Evolutionary conservation across 192 early-diverging fungal genomes (phyloP), one percentile per base, ranked within the genome.

Genomic region (Coemansia sp.): DNA sequence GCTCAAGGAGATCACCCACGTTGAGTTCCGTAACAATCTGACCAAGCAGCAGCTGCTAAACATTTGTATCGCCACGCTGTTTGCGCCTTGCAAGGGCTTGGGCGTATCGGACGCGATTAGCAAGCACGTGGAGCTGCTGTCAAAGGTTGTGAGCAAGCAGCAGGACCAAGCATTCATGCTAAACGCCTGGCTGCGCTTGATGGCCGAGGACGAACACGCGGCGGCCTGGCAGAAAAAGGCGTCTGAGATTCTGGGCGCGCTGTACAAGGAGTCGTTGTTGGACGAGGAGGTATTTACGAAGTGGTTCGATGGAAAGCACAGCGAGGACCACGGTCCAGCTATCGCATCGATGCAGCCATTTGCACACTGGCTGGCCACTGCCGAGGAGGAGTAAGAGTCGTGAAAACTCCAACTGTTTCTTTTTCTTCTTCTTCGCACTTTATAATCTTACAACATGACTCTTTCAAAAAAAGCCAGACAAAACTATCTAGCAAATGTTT

Each of bases 1-100:
- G 73, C 85, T 92, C 51, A 94, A 94, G 70, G 92, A 95, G 69
- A 88, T 94, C 41, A 95, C 93, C 5, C 89, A 92, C 15, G 65
- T 93, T 9, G 94, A 95, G 80, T 94, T 94, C 85, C 89, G 91
- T 46, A 89, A 95, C 76, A 90, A 90, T 68, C 77, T 95, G 67
- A 84, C 86, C 63, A 95, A 95, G 83, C 88, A 86, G 57, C 92
- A 94, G 76, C 72, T 95, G 33, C 88, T 93, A 41, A 86, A 85
- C 63, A 82, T 93, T 6, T 76, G 93, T 36, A 71, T 94, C 20
- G 74, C 86, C 0, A 86, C 87, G 22, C 73, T 94, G 64, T 79
- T 84, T 43, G 71, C 46, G 8, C 57, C 70, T 2, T 62, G 70
- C 68, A 74, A 68, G 47, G 75, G 75, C 29, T 40, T 34, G n/a